Evolutionary conservation across 2,329 filamentous ascomycete species (phyloP), one percentile per base, ranked within the genome.

Genomic region (Alternaria sp.): DNA sequence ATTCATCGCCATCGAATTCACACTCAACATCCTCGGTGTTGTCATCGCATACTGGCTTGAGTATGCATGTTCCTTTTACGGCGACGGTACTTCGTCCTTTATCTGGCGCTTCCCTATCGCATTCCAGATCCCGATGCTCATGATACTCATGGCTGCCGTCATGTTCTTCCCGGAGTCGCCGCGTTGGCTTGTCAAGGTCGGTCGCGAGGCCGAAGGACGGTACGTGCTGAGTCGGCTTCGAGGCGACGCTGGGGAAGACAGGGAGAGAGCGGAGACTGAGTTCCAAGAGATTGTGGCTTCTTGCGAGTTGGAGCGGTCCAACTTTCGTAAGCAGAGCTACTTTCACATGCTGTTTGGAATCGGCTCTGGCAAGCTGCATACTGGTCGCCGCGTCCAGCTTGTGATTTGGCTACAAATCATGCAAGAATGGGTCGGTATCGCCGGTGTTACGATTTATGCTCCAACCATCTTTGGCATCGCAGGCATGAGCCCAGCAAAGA

Each of bases 91-190:
- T 2, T 88, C 86, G 0, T 78, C 85, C 0, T 85, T 91, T 68
- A 84, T 85, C 41, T 91, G 89, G 88, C 80, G 89, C 5, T 91
- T 92, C 65, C 89, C 88, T 0, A 85, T 91, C 57, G 88, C 87
- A 0, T 91, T 91, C 75, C 89, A 91, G 68, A 90, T 91, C 34
- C 75, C 89, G 1, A 87, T 88, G 16, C 82, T 91, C 0, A 66
- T 91, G 2, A 47, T 85, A 0, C 81, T 91, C 0, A 81, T 91
- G 54, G 71, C 65, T 0, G 72, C 81, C 2, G 84, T 90, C 30
- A 88, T 87, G 84, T 87, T 90, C 78, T 88, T 91, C 74, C 90
- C 89, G 0, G 90, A 92, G 64, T 89, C 87, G 0, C 89, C 88
- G 0, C 83, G 89, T 1, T 90, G 86, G 85, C 83, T 92, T 0